Conservation (phyloP, 2,329 filamentous ascomycete species). For the Madurella mycetomatis region DNA sequence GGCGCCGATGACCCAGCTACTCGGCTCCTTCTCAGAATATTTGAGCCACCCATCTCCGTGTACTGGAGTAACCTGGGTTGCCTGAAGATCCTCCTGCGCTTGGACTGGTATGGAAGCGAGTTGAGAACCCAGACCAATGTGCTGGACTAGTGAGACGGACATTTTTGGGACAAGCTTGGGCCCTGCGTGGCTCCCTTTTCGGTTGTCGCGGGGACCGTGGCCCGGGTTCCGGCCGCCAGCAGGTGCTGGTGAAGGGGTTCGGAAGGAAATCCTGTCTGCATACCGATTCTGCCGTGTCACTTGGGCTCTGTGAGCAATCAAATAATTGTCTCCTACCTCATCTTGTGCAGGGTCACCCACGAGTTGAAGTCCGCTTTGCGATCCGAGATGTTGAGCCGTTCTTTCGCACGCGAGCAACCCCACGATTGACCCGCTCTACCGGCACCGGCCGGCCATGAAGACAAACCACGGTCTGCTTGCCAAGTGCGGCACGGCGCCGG, state of each 20-base stretch:
- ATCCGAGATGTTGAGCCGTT: neutral
- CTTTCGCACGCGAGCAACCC: neutral
- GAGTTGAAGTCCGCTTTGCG: neutral
- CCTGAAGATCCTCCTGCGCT: no score
- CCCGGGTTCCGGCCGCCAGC: neutral
- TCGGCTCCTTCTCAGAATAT: no score
- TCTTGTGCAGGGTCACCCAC: neutral
- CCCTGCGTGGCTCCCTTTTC: no score
- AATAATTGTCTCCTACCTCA: neutral
- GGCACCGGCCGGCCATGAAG: neutral
- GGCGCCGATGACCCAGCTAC: no score
- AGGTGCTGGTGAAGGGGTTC: neutral
- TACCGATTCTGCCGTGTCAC: neutral
- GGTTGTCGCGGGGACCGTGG: neutral
- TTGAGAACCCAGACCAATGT: no score
- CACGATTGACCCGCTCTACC: neutral
- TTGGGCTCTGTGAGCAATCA: neutral
- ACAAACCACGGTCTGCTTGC: neutral
- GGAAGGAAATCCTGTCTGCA: neutral
- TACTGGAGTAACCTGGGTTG: no score
- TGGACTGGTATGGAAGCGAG: no score
- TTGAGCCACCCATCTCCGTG: no score
- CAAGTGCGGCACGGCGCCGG: neutral
- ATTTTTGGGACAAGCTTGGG: neutral
- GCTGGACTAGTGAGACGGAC: neutral